A percentile compares a stretch with the other conserved stretches of the same genome.
These are phyloP conservation scores for Backusella tarrabulga DNA, from an alignment of 192 early-diverging fungal species.

Conservation along the genomic window DNA sequence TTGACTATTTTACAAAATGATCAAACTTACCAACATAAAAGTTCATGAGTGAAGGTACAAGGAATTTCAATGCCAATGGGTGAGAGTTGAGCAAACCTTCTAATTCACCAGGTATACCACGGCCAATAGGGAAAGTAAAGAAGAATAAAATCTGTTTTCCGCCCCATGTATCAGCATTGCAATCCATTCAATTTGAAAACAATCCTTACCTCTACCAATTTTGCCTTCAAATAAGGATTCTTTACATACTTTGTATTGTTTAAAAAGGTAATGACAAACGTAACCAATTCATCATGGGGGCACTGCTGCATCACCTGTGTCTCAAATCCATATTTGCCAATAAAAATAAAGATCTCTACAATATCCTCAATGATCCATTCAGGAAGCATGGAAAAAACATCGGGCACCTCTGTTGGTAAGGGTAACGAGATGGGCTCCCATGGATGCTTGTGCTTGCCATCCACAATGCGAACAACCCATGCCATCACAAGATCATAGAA, in stretches of 20 bases:
- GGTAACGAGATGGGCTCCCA: conserved; percentile 38
- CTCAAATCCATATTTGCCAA: conserved; percentile 55
- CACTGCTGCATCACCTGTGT: conserved; percentile 37
- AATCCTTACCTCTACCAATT: conserved; percentile 79
- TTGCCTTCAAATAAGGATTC: conserved; percentile 95
- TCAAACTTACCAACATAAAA: conserved; percentile 80
- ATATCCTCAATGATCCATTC: conserved; percentile 94
- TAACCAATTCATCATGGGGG: conserved; percentile 49
- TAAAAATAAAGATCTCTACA: conserved; percentile 74
- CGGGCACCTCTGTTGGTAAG: conserved; percentile 53
- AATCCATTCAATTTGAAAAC: conserved; percentile 25
- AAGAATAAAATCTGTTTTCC: conserved; percentile 66
- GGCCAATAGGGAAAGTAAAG: conserved; percentile 69
- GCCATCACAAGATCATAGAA: conserved; percentile 93
- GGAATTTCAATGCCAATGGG: conserved; percentile 66
- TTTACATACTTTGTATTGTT: conserved; percentile 76
- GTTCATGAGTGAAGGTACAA: conserved; percentile 81
- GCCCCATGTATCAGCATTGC: neutral
- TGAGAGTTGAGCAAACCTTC: conserved; percentile 68
- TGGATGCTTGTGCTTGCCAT: conserved; percentile 52
- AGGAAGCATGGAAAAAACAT: conserved; percentile 75
- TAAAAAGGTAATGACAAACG: conserved; percentile 81
- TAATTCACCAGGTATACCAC: conserved; percentile 60
- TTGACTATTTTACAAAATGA: too few species aligned
- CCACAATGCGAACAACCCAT: conserved; percentile 79